Evolutionary conservation across 208 protist genomes (phyloP).

Genomic region (Leishmania guyanensis): DNA sequence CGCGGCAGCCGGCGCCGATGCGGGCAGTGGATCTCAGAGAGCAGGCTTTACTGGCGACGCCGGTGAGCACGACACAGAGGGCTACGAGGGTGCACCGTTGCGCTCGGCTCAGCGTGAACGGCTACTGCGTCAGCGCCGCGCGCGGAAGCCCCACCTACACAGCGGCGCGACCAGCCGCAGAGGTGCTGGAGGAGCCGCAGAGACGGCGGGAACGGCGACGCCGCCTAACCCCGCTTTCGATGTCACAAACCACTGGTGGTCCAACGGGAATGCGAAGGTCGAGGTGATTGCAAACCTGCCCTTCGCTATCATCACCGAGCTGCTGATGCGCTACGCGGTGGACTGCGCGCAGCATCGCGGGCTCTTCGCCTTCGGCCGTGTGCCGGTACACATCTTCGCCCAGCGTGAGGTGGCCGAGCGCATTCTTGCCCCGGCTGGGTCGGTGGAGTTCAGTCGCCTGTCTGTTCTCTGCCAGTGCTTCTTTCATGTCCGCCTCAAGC

Average conservation of each 20-base stretch:
- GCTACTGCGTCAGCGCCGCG: constrained; percentile 50
- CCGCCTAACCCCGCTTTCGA: constrained; percentile 53
- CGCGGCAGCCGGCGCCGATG: background rate
- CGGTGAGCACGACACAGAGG: constrained; percentile 8
- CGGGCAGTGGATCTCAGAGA: background rate
- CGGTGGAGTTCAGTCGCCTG: constrained; percentile 82
- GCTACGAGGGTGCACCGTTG: constrained; percentile 58
- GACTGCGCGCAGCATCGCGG: constrained; percentile 72
- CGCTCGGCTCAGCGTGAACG: constrained; percentile 57
- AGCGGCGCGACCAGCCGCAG: constrained; percentile 10
- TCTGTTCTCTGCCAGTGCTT: constrained; percentile 82
- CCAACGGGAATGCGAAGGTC: constrained; percentile 79
- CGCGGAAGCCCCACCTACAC: constrained; percentile 30
- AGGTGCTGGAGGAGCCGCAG: background rate
- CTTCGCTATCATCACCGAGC: constrained; percentile 78
- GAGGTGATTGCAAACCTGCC: constrained; percentile 90
- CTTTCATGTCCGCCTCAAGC: constrained; percentile 79
- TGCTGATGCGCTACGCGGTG: constrained; percentile 85
- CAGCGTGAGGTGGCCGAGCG: constrained; percentile 89
- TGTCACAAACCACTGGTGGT: constrained; percentile 75
- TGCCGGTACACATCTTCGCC: constrained; percentile 87
- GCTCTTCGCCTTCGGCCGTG: constrained; percentile 82
- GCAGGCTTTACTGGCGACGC: constrained; percentile 1
- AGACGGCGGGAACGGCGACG: constrained; percentile 3
- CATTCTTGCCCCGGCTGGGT: constrained; percentile 69